Evolutionary conservation across 495 filamentous ascomycete genomes (phyloP).

Genomic region (Tuber borchii): DNA sequence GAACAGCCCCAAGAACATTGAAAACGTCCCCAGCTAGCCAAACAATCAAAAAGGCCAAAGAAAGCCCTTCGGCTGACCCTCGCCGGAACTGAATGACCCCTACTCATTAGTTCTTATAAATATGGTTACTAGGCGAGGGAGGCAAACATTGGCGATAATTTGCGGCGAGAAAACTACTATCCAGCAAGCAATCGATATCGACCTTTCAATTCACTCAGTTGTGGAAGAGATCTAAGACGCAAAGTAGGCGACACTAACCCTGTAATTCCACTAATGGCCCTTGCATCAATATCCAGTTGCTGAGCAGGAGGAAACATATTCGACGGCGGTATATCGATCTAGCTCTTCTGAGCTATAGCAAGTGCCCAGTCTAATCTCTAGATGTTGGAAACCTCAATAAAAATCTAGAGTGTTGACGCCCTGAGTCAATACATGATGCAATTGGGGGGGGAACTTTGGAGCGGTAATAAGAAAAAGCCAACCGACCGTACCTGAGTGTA

Average conservation of each 20-base stretch:
- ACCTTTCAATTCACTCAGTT: constrained; percentile 49
- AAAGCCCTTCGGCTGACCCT: constrained; percentile 78
- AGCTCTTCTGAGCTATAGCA: background rate
- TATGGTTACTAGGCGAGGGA: background rate
- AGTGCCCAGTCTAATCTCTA: background rate
- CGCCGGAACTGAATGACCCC: constrained; percentile 56
- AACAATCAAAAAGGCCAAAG: constrained; percentile 77
- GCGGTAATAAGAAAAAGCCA: background rate
- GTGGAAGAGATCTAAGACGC: constrained; percentile 19
- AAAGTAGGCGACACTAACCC: constrained; percentile 17
- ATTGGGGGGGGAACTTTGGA: background rate
- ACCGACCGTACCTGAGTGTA: background rate
- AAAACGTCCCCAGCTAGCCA: constrained; percentile 95
- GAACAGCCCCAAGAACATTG: constrained; percentile 83
- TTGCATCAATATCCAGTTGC: constrained; percentile 23
- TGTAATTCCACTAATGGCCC: constrained; percentile 35
- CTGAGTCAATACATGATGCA: background rate
- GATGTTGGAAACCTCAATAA: background rate
- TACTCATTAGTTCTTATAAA: background rate
- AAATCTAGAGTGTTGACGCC: background rate
- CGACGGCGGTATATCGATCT: background rate
- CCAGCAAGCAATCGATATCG: constrained; percentile 95
- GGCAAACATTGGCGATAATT: constrained; percentile 69
- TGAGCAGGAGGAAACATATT: constrained; percentile 22
- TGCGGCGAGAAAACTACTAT: constrained; percentile 96